Conservation (phyloP, 2,329 filamentous ascomycete genomes). For the Zalaria sp. region DNA sequence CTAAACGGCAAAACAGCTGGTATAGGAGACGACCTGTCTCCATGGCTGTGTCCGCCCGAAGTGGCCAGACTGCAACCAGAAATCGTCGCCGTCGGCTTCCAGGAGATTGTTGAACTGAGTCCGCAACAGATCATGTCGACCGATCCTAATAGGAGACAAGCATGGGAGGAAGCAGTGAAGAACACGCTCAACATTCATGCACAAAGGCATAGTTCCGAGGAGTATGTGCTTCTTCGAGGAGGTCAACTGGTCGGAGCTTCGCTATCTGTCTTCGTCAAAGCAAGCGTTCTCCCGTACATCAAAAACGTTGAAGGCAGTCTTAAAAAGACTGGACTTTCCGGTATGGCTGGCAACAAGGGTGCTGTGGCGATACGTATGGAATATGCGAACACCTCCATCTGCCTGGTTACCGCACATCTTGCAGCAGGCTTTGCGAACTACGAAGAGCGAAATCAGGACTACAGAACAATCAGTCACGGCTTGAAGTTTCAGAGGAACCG, state of each 20-base stretch:
- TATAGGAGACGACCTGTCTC: constrained; percentile 62
- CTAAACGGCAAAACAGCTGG: constrained; percentile 78
- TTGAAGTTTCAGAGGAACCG: constrained; percentile 83
- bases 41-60: constrained; percentile 67
- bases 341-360: constrained; percentile 96
- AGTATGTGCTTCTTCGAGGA: constrained; percentile 79
- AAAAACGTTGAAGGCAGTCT: constrained; percentile 95
- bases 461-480: constrained; percentile 74
- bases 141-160: constrained; percentile 68
- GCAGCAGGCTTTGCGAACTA: constrained; percentile 95
- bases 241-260: constrained; percentile 92
- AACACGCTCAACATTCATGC: constrained; percentile 62
- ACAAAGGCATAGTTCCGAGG: constrained; percentile 49
- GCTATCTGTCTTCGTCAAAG: constrained; percentile 78
- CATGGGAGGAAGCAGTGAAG: constrained; percentile 77
- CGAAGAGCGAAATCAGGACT: constrained; percentile 89
- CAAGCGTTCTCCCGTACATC: constrained; percentile 62
- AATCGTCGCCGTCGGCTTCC: constrained; percentile 82
- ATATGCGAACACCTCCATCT: constrained; percentile 81
- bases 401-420: constrained; percentile 91
- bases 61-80: constrained; percentile 53
- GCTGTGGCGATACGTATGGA: constrained; percentile 94
- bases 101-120: constrained; percentile 95
- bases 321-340: constrained; percentile 89
- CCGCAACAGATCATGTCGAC: constrained; percentile 99